Evolutionary conservation across 2,329 filamentous ascomycete species (phyloP).

Genomic region (Fusarium oligoseptatum): DNA sequence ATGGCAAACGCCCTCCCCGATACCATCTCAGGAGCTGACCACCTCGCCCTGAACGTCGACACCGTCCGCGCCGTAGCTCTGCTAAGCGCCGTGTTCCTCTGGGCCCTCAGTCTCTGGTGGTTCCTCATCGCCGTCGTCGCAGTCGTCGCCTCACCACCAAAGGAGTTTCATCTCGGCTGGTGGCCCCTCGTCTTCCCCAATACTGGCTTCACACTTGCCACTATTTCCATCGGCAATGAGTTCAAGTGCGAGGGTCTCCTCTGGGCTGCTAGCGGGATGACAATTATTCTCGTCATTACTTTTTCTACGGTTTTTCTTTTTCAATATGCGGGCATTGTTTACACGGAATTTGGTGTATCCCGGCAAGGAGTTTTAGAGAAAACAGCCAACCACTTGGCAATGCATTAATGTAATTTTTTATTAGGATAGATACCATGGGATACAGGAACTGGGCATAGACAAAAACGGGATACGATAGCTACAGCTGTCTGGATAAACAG

Average conservation of each 20-base stretch:
- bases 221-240: conserved; percentile 65
- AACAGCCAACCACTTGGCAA: conserved; percentile 60
- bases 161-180: conserved; percentile 72
- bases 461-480: conserved; percentile 12
- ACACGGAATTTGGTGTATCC: conserved; percentile 69
- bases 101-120: conserved; percentile 73
- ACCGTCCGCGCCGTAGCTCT: conserved; percentile 62
- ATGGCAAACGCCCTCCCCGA: conserved; percentile 66
- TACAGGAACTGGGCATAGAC: conserved; percentile 13
- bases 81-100: conserved; percentile 69
- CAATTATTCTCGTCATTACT: conserved; percentile 59
- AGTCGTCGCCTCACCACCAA: conserved; percentile 54
- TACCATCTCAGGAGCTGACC: conserved; percentile 60
- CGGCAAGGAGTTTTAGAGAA: conserved; percentile 53
- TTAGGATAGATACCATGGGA: background rate
- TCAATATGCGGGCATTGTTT: conserved; percentile 61
- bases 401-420: background rate
- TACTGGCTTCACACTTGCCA: conserved; percentile 69
- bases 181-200: conserved; percentile 76
- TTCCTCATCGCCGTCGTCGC: conserved; percentile 59
- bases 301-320: conserved; percentile 58
- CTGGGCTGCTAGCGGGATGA: conserved; percentile 65
- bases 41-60: conserved; percentile 56
- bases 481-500: background rate
- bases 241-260: conserved; percentile 60